A percentile compares a stretch with the other conserved stretches of the same genome.
Evolutionary conservation across 208 protist genomes (phyloP).

Genomic region (Leptomonas seymouri): DNA sequence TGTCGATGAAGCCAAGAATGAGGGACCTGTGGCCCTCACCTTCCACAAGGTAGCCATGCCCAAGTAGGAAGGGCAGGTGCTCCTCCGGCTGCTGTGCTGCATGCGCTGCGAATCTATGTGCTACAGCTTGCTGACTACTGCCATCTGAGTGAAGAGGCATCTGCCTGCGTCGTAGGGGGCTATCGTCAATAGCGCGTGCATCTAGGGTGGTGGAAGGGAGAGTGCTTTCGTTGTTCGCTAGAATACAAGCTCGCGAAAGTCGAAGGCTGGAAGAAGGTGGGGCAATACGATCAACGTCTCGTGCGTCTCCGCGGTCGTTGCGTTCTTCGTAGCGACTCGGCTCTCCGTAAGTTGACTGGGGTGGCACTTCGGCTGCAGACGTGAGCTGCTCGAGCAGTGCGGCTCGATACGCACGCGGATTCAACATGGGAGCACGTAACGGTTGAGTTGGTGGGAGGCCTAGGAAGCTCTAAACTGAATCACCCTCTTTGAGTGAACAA

Average conservation of each 20-base stretch:
- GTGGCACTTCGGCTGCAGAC: constrained; percentile 1
- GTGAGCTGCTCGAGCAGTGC: constrained; percentile 51
- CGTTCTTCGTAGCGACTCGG: neutral
- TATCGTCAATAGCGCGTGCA: constrained; percentile 9
- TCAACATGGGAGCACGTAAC: constrained; percentile 11
- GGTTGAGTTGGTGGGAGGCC: neutral
- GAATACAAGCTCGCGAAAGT: neutral
- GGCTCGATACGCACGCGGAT: constrained; percentile 39
- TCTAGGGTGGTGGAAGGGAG: neutral
- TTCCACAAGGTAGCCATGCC: constrained; percentile 10
- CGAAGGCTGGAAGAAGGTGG: neutral
- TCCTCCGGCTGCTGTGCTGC: neutral
- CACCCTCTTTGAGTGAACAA: too few relatives aligned
- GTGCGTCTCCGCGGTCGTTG: too few relatives aligned
- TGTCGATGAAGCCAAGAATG: constrained; percentile 80
- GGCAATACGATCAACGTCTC: neutral
- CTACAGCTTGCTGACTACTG: neutral
- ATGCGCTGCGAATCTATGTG: neutral
- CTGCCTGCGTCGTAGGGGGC: constrained; percentile 1
- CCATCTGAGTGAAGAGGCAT: too few relatives aligned
- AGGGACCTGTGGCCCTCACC: constrained; percentile 33
- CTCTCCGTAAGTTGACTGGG: neutral
- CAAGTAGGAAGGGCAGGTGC: neutral
- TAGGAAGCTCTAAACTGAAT: too few relatives aligned
- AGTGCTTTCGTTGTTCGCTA: neutral